phyloP scores from a whole-genome alignment of 2,329 filamentous ascomycete species.

The Boeremia exigua region DNA sequence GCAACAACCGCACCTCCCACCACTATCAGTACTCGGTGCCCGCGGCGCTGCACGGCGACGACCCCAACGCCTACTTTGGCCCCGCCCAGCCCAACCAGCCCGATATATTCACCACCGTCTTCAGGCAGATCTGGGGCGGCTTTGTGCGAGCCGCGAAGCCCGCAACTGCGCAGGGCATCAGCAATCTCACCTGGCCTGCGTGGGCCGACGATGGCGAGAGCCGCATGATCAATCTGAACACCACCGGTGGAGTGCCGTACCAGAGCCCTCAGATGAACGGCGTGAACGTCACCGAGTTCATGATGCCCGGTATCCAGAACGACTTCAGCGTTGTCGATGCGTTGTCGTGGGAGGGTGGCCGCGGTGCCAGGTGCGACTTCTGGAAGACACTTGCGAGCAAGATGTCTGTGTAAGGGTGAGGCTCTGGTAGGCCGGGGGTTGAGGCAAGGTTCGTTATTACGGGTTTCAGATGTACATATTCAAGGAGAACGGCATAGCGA shows the following conservation, averaged over 20 bases:
- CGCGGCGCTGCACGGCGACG: conserved; percentile 23
- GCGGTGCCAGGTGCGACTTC: conserved; percentile 19
- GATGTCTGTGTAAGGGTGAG: background rate
- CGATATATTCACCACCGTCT: background rate
- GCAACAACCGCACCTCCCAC: conserved; percentile 8
- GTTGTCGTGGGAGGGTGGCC: conserved; percentile 20
- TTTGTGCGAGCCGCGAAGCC: background rate
- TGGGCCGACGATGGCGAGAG: conserved; percentile 5
- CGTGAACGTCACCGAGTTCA: conserved; percentile 12
- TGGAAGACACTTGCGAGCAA: conserved; percentile 1
- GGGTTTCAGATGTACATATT: too few species aligned
- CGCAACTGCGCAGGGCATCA: background rate
- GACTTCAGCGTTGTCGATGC: conserved; percentile 15
- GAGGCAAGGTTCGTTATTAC: too few species aligned
- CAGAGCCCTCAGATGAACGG: background rate
- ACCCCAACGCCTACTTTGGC: conserved; percentile 27
- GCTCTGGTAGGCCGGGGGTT: too few species aligned
- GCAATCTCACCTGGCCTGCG: background rate
- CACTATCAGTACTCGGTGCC: conserved; percentile 34
- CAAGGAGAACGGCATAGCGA: too few species aligned
- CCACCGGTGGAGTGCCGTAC: background rate
- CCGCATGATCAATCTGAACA: conserved; percentile 7
- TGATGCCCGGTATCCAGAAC: conserved; percentile 18
- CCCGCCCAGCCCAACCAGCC: conserved; percentile 15
- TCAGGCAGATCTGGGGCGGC: conserved; percentile 2